phyloP scores from a whole-genome alignment of 2,329 filamentous ascomycete genomes.

The Xylaria sp. region DNA sequence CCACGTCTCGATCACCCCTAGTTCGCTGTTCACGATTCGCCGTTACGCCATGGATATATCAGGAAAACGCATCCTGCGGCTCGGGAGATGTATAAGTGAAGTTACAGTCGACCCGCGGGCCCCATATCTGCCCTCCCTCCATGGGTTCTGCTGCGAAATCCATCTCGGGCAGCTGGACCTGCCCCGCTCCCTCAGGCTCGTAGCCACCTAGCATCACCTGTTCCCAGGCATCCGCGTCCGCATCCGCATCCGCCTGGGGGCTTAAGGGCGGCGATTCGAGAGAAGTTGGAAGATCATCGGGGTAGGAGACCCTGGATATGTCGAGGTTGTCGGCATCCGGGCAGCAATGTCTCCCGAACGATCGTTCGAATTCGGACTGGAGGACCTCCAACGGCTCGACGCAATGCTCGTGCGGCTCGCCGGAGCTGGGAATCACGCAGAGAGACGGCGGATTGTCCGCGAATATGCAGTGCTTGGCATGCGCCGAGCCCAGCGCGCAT shows the following conservation, averaged over 20 bases:
- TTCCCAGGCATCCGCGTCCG: too few relatives aligned
- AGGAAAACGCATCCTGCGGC: slow-evolving; percentile 5
- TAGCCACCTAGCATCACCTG: not conserved
- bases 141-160: not conserved
- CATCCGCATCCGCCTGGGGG: not conserved
- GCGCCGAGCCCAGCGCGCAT: slow-evolving; percentile 24
- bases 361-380: not conserved
- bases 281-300: not conserved
- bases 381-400: not conserved
- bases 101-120: not conserved
- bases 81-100: slow-evolving; percentile 3
- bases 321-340: not conserved
- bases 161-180: not conserved
- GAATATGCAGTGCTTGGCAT: slow-evolving; percentile 31
- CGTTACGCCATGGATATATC: not conserved
- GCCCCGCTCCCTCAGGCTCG: not conserved
- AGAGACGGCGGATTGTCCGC: slow-evolving; percentile 17
- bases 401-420: slow-evolving; percentile 19
- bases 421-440: slow-evolving; percentile 24
- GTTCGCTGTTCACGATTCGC: not conserved
- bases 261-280: not conserved
- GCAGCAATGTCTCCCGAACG: not conserved
- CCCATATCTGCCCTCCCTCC: not conserved
- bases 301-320: not conserved
- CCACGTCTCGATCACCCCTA: not conserved